Percentiles rank a stretch among this genome's conserved stretches.
Evolutionary conservation across 2,329 filamentous ascomycete genomes (phyloP).

Genomic region (Cercospora sp.): DNA sequence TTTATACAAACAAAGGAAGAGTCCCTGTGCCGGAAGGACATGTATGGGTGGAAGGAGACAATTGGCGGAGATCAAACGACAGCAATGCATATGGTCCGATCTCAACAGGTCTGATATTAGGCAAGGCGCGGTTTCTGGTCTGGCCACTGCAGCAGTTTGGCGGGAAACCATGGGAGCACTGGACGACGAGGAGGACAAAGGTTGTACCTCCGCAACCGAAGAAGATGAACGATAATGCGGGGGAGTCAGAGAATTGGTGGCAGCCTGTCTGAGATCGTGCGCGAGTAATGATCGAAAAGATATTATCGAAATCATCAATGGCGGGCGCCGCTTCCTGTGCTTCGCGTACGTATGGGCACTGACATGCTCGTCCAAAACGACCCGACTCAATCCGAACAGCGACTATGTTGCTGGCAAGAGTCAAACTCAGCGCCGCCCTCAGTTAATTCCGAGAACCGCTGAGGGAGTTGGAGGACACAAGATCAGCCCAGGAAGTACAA

Average conservation of each 20-base stretch:
- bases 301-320: not conserved
- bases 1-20: constrained; percentile 29
- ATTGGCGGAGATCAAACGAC: constrained; percentile 69
- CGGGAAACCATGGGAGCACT: constrained; percentile 55
- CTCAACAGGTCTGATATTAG: constrained; percentile 67
- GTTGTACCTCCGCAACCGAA: constrained; percentile 38
- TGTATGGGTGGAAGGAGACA: constrained; percentile 95
- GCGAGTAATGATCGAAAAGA: not conserved
- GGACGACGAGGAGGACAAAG: constrained; percentile 45
- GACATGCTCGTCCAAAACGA: not conserved
- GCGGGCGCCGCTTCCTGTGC: too few species aligned
- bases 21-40: constrained; percentile 76
- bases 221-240: constrained; percentile 20
- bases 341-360: not conserved
- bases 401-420: not conserved
- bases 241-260: constrained; percentile 12
- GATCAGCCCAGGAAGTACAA: not conserved
- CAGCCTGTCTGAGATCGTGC: constrained; percentile 19
- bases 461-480: not conserved
- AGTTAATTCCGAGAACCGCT: not conserved
- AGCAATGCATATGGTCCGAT: constrained; percentile 86
- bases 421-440: not conserved
- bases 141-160: constrained; percentile 65
- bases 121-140: constrained; percentile 70
- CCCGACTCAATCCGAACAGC: not conserved